Evolutionary conservation across 371 early-diverging fungal species (phyloP), one percentile per base, ranked within the genome.

Genomic region (Apophysomyces ossiformis): DNA sequence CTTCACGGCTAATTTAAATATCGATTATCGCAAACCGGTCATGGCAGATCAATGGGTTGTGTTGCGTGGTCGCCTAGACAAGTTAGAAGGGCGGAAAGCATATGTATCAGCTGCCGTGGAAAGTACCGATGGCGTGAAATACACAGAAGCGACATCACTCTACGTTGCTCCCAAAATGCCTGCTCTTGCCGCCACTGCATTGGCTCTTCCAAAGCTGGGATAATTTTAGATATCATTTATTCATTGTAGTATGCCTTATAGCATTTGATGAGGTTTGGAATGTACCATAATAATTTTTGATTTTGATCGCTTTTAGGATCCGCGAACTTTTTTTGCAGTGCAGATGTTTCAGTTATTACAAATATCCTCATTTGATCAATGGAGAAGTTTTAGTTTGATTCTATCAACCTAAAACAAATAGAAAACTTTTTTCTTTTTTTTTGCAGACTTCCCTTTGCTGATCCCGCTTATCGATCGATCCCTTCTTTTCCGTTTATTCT

Each of bases 41-140:
- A 70, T 73, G 35, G 84, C 90, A 0, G 82, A 87, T 60, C 87
- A 88, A 72, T 83, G 90, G 73, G 72, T 91, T 37, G 80, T 90
- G 15, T 61, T 91, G 32, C 76, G 80, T 6, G 76, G 81, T 0
- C 63, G 69, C n/a, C 60, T 92, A 37, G 78, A 83, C 43, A 75
- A 73, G 1, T 37, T 82, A 11, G 90, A 91, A 54, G 92, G 92
- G n/a, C 85, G 92, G 62, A 93, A 93, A 80, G 92, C 88, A 4
- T 86, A 70, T 64, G 84, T 90, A 56, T 76, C 81, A 63, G 92
- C 89, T 0, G 83, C 83, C 65, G 75, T 92, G 12, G 89, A 89
- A 67, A 81, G 79, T 54, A n/a, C 76, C 0, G 78, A 85, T 37
- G 75, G 75, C 3, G 85, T 85, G 41, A 78, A 69, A 46, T 68